phyloP scores from a whole-genome alignment of 805 yeast species.

The Ogataea salicorniae region DNA sequence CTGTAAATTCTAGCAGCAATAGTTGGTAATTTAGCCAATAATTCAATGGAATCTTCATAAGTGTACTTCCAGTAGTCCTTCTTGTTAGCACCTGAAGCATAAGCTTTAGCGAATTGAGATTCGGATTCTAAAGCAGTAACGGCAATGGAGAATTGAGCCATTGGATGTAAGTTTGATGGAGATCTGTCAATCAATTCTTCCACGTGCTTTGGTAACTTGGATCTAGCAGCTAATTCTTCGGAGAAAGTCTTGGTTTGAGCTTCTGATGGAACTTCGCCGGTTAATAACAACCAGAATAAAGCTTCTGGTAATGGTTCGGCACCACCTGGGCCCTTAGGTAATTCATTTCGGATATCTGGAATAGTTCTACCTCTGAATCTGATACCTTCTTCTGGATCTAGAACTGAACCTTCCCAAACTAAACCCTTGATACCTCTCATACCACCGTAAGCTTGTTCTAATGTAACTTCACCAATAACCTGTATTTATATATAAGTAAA shows the following conservation, averaged over 20 bases:
- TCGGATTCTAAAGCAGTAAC: conserved; percentile 77
- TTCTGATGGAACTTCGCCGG: conserved; percentile 78
- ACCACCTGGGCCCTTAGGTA: conserved; percentile 72
- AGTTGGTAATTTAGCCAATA: conserved; percentile 75
- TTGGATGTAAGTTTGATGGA: conserved; percentile 77
- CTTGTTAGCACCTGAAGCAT: conserved; percentile 78
- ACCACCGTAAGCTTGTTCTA: conserved; percentile 87
- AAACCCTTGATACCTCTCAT: conserved; percentile 84
- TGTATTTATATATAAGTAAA: conserved; percentile 4
- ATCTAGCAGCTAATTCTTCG: conserved; percentile 73
- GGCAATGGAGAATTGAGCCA: conserved; percentile 87
- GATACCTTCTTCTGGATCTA: conserved; percentile 82
- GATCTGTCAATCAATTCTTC: conserved; percentile 64
- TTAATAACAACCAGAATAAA: conserved; percentile 73
- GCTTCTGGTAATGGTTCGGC: conserved; percentile 70
- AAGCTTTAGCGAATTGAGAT: conserved; percentile 80
- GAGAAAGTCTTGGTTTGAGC: conserved; percentile 66
- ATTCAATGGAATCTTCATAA: conserved; percentile 73
- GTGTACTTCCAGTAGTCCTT: conserved; percentile 81
- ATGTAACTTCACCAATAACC: conserved; percentile 64
- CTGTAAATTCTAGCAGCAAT: conserved; percentile 82
- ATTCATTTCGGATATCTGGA: conserved; percentile 67
- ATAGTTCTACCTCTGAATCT: conserved; percentile 82
- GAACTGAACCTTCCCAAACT: conserved; percentile 85
- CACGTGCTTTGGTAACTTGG: conserved; percentile 75